phyloP scores from a whole-genome alignment of 331 rosid genomes.

The Spiraea crenata region DNA sequence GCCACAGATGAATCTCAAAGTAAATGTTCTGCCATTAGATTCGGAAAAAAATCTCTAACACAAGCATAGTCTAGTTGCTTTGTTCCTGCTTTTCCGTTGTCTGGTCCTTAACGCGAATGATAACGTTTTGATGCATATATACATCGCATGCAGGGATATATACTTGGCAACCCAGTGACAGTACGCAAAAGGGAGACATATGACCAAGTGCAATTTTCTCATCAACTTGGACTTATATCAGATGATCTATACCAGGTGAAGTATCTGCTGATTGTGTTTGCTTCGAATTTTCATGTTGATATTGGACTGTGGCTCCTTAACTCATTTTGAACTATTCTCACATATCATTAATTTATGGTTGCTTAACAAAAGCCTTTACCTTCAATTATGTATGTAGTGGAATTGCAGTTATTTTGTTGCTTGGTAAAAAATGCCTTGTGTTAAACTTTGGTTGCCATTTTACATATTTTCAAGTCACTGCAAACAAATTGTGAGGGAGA shows the following conservation, averaged over 20 bases:
- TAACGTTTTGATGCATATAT: neutral
- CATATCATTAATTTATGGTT: no score
- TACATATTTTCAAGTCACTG: neutral
- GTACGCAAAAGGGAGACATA: neutral
- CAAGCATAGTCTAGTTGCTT: neutral
- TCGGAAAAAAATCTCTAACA: neutral
- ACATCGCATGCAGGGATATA: constrained; percentile 17
- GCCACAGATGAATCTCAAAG: constrained; percentile 16
- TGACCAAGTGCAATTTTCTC: constrained; percentile 9
- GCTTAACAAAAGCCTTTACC: no score
- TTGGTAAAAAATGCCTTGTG: no score
- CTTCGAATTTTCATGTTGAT: neutral
- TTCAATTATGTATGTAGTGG: no score
- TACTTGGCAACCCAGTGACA: constrained; percentile 20
- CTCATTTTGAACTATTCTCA: no score
- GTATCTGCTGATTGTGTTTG: neutral
- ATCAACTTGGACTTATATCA: constrained; percentile 20
- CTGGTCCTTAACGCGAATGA: neutral
- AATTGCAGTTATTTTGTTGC: no score
- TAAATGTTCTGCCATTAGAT: neutral
- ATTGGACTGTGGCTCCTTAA: no score
- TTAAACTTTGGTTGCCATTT: no score
- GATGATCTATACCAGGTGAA: constrained; percentile 24
- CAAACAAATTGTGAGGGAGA: constrained; percentile 4
- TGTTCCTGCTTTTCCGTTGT: neutral